Conservation (phyloP, 176 grass and related monocot genomes). For the Urochloa ruziziensis region DNA sequence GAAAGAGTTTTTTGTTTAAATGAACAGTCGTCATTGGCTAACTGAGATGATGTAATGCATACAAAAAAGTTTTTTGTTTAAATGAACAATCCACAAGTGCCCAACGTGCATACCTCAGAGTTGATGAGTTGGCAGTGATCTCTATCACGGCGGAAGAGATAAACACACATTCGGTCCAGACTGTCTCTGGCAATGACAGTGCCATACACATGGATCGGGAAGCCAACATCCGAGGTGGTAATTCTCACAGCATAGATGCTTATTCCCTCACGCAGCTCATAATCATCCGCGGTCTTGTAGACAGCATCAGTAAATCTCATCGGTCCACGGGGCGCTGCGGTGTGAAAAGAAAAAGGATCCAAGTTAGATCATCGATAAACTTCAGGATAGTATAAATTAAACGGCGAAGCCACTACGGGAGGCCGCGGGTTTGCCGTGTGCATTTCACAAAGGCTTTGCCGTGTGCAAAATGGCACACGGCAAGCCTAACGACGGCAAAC, state of each 20-base stretch:
- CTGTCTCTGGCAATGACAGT: neutral
- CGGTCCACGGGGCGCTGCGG: neutral
- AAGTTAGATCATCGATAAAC: neutral
- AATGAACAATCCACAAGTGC: neutral
- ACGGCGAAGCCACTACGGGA: no score
- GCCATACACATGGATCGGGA: slow-evolving; percentile 10
- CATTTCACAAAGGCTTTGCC: no score
- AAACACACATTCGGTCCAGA: neutral
- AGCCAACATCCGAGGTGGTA: neutral
- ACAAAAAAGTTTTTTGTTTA: neutral
- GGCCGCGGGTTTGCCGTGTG: no score
- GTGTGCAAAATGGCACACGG: no score
- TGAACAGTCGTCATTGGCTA: neutral
- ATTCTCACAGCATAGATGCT: slow-evolving; percentile 1
- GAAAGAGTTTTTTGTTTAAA: neutral
- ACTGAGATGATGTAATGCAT: neutral
- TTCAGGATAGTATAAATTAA: neutral
- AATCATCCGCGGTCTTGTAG: neutral
- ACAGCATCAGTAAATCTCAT: neutral
- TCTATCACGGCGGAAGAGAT: slow-evolving; percentile 10
- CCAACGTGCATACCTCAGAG: neutral
- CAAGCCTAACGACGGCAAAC: no score
- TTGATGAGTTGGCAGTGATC: slow-evolving; percentile 1
- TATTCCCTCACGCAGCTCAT: neutral
- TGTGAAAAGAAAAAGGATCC: neutral